Percentiles rank a stretch among this genome's conserved stretches.
Conservation (phyloP, 73 alveolate genomes). For the Tetrahymena borealis region DNA sequence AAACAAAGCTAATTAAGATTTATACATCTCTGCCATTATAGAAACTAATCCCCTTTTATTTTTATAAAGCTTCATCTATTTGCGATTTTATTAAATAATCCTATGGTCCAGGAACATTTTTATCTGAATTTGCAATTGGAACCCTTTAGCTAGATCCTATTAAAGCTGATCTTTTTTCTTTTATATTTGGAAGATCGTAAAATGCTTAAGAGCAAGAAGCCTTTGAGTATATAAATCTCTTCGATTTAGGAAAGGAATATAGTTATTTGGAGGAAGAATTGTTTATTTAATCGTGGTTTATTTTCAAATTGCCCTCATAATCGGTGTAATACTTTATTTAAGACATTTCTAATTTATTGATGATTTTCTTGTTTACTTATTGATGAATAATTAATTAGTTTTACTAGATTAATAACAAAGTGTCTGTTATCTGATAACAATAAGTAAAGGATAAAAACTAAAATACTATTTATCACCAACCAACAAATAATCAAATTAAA, state of each 20-base stretch:
- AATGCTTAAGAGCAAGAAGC: not conserved
- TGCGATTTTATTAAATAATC: not conserved
- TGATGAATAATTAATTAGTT: no score
- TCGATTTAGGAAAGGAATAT: not conserved
- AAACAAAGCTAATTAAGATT: not conserved
- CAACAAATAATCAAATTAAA: no score
- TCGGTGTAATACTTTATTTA: not conserved
- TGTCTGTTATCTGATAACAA: no score
- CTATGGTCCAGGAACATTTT: not conserved
- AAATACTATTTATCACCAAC: no score
- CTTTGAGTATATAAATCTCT: not conserved
- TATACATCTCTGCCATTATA: not conserved
- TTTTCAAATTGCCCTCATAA: not conserved
- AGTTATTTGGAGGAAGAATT: not conserved
- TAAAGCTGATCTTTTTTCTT: not conserved
- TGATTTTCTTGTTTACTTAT: no score
- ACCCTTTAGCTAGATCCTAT: not conserved
- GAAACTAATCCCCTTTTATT: not conserved
- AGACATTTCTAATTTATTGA: no score
- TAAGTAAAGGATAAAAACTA: no score
- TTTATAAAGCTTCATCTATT: not conserved
- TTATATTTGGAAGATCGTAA: not conserved
- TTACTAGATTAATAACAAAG: no score
- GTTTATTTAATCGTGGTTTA: not conserved
- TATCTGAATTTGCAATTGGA: not conserved